phyloP scores from a whole-genome alignment of 495 filamentous ascomycete genomes.

The Aspergillus egyptiacus region DNA sequence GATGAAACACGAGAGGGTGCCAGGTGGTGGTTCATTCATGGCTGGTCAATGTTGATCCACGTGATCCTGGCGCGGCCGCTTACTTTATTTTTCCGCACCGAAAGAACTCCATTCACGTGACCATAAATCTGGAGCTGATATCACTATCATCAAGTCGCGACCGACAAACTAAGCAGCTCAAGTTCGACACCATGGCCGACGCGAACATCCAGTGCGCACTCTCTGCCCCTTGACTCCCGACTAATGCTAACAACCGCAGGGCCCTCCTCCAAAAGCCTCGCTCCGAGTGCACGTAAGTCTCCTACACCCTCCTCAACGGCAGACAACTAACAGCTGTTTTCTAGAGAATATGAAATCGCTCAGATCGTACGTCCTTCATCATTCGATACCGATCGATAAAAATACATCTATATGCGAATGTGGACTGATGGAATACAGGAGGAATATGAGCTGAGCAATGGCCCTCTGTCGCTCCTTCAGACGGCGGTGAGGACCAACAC shows the following conservation, averaged over 20 bases:
- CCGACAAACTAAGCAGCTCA: conserved; percentile 3
- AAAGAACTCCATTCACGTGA: conserved; percentile 3
- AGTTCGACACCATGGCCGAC: conserved; percentile 12
- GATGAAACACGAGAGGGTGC: too few species aligned
- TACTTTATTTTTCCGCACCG: not conserved
- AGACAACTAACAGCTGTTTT: not conserved
- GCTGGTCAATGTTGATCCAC: not conserved
- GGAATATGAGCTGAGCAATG: conserved; percentile 66
- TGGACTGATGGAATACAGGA: conserved; percentile 5
- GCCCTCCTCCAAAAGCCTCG: conserved; percentile 14
- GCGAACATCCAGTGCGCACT: conserved; percentile 13
- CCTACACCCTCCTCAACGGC: not conserved
- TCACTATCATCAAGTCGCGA: conserved; percentile 10
- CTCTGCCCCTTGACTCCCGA: not conserved
- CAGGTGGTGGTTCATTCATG: too few species aligned
- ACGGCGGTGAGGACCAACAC: conserved; percentile 81
- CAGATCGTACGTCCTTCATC: conserved; percentile 9
- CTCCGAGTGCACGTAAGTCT: conserved; percentile 14
- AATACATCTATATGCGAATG: not conserved
- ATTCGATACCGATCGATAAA: not conserved
- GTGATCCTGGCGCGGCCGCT: too few species aligned
- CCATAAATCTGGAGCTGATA: conserved; percentile 15
- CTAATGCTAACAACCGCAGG: not conserved
- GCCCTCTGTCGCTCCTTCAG: conserved; percentile 86
- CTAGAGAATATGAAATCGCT: conserved; percentile 15